These are phyloP conservation scores for Wickerhamomyces bovis DNA, from an alignment of 805 yeast species.

Conservation along the genomic window DNA sequence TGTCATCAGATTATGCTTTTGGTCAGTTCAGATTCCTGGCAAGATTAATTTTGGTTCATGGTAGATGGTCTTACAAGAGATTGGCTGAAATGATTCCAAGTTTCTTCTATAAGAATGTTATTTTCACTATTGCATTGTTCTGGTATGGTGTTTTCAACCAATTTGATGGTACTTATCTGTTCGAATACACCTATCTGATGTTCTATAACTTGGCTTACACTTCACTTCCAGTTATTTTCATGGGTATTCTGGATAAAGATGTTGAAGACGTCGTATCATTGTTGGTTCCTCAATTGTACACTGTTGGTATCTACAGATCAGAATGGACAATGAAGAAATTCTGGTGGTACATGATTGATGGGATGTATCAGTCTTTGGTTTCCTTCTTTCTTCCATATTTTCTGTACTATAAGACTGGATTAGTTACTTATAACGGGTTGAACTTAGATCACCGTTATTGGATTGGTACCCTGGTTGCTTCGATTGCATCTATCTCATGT, in stretches of 20 bases:
- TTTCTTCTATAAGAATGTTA: slow-evolving; percentile 74
- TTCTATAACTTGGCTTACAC: slow-evolving; percentile 80
- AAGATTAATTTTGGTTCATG: slow-evolving; percentile 65
- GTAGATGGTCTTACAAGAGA: slow-evolving; percentile 81
- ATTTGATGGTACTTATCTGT: slow-evolving; percentile 76
- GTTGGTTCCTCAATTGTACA: slow-evolving; percentile 68
- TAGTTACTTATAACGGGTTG: slow-evolving; percentile 47
- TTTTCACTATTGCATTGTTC: slow-evolving; percentile 65
- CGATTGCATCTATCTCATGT: slow-evolving; percentile 60
- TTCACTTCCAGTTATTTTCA: slow-evolving; percentile 69
- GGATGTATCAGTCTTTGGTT: slow-evolving; percentile 65
- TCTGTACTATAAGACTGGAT: slow-evolving; percentile 36
- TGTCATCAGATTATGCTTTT: slow-evolving; percentile 82
- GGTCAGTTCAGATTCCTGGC: slow-evolving; percentile 75
- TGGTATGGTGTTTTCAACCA: slow-evolving; percentile 75
- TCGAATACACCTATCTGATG: slow-evolving; percentile 74
- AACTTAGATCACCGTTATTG: slow-evolving; percentile 63
- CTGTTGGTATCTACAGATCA: slow-evolving; percentile 60
- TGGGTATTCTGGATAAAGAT: slow-evolving; percentile 79
- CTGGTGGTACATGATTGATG: slow-evolving; percentile 70
- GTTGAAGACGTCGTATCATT: slow-evolving; percentile 63
- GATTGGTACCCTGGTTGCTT: slow-evolving; percentile 61
- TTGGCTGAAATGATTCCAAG: slow-evolving; percentile 78
- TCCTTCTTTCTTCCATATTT: slow-evolving; percentile 70
- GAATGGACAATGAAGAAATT: slow-evolving; percentile 71